These are phyloP conservation scores for Elaeagnus macrophylla DNA, from an alignment of 306 rosid species.

Conservation along the genomic window DNA sequence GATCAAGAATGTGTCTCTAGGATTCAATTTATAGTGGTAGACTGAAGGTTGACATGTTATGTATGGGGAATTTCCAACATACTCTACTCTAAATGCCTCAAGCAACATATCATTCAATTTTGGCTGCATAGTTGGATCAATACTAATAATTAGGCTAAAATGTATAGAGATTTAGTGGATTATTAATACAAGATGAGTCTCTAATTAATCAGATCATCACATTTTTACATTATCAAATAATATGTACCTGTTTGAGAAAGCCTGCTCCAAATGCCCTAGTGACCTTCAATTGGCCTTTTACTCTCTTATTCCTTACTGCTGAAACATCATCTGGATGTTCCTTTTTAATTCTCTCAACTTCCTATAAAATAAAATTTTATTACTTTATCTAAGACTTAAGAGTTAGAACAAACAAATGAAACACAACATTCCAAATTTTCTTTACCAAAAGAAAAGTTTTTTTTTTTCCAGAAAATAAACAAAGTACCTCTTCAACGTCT, in stretches of 20 bases:
- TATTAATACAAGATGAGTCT: too few relatives aligned
- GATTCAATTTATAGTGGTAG: constrained; percentile 46
- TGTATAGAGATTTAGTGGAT: too few relatives aligned
- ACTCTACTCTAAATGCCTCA: constrained; percentile 62
- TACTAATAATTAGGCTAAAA: too few relatives aligned
- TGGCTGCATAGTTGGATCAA: constrained; percentile 36
- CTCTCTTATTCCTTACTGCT: constrained; percentile 49
- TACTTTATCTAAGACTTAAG: background rate
- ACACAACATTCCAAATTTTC: background rate
- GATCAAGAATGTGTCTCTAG: constrained; percentile 57
- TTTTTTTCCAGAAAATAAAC: too few relatives aligned
- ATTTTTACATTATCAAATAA: background rate
- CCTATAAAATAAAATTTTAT: constrained; percentile 30
- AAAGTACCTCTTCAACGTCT: constrained; percentile 43
- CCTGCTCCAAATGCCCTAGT: constrained; percentile 90
- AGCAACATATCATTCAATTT: constrained; percentile 66
- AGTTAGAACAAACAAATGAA: background rate
- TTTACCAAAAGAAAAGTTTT: background rate
- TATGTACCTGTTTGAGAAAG: constrained; percentile 70
- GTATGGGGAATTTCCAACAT: constrained; percentile 64
- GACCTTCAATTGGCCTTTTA: constrained; percentile 73
- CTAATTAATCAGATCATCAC: too few relatives aligned
- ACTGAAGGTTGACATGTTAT: constrained; percentile 60
- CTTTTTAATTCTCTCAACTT: constrained; percentile 52
- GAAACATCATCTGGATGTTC: constrained; percentile 66